Evolutionary conservation across 306 rosid species (phyloP), one percentile per base, ranked within the genome.

Genomic region (Vigna trinervia): DNA sequence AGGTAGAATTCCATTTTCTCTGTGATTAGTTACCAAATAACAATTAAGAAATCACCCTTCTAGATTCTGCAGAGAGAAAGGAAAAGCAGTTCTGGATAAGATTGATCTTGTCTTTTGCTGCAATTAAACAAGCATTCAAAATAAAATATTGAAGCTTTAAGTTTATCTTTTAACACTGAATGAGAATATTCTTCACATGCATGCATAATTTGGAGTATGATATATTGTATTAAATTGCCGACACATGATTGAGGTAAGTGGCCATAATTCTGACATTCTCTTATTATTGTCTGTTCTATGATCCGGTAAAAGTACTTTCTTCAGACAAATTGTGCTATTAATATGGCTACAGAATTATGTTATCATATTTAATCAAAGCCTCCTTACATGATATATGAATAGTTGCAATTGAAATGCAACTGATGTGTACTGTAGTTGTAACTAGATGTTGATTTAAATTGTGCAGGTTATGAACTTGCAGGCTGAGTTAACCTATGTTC

Each of bases 391-490:
- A 26, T 26, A 26, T 26, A 26, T 26, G 28, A 26, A 26, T 26
- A 26, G 28, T 26, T 26, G 28, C 28, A 26, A 26, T 26, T 26
- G 28, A 26, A 26, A 26, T 26, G 28, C 28, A 26, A 26, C 32
- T 30, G 1, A 30, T 30, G 34, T 30, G 34, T 30, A 30, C 0
- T 3, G 34, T 30, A 30, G 5, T 30, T 30, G 34, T 30, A 4
- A 10, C 61, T 43, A 54, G 28, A 56, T 5, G 5, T 38, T 45
- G 54, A 11, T 26, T 30, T 81, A 69, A 32, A 22, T 30, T 47
- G 53, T 7, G 79, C 66, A 94, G 98, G 96, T 89, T 0, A 88
- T 92, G 67, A 92, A 87, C 80, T 86, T 91, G 90, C 96, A 92
- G 73, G 89, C 96, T 39, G 97, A 94, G 78, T 71, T 92, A 53